Percentiles rank a stretch among this genome's conserved stretches.
These are phyloP conservation scores for Clonostachys rosea DNA, from an alignment of 2,329 filamentous ascomycete species.

Conservation along the genomic window DNA sequence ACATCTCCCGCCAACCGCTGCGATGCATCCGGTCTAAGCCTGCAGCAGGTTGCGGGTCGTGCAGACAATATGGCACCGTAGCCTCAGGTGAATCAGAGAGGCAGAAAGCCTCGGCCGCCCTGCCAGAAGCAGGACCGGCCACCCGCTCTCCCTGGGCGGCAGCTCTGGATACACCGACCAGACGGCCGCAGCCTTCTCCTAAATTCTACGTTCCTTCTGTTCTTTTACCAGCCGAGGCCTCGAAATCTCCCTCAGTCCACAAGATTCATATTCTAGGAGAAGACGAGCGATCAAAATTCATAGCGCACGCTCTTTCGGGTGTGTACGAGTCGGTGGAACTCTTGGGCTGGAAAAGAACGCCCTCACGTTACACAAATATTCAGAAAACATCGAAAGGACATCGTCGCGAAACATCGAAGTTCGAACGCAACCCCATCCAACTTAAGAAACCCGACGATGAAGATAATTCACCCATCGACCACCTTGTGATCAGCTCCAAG, in stretches of 20 bases:
- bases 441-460: slow-evolving; percentile 2
- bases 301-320: slow-evolving; percentile 32
- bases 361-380: slow-evolving; percentile 21
- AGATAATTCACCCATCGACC: slow-evolving; percentile 55
- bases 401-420: slow-evolving; percentile 5
- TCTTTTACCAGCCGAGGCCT: slow-evolving; percentile 21
- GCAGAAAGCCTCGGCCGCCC: too few relatives aligned
- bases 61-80: slow-evolving; percentile 21
- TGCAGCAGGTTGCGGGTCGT: slow-evolving; percentile 28
- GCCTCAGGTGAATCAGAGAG: background rate
- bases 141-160: too few relatives aligned
- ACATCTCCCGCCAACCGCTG: slow-evolving; percentile 27
- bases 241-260: slow-evolving; percentile 21
- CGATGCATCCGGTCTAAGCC: slow-evolving; percentile 35
- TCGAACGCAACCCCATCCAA: slow-evolving; percentile 5
- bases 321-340: slow-evolving; percentile 33
- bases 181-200: background rate
- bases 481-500: slow-evolving; percentile 62
- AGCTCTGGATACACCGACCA: too few relatives aligned
- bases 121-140: too few relatives aligned
- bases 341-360: slow-evolving; percentile 15
- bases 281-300: slow-evolving; percentile 31
- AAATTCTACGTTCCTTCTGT: slow-evolving; percentile 28
- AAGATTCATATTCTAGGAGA: slow-evolving; percentile 36
- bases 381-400: slow-evolving; percentile 16